Evolutionary conservation across 2,329 filamentous ascomycete genomes (phyloP).

Genomic region (Cladosporium halotolerans): DNA sequence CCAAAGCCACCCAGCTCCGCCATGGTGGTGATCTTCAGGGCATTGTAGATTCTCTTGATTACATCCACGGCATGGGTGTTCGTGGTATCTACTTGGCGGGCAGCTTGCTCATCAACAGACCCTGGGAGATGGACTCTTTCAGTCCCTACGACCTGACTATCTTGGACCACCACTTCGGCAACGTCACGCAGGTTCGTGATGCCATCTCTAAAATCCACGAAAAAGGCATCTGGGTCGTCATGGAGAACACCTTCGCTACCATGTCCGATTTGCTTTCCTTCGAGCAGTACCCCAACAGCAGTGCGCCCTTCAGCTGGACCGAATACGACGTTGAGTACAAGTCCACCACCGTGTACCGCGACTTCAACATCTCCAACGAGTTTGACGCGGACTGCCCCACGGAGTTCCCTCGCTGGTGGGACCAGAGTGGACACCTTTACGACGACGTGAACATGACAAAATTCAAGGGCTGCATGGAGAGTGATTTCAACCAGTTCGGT

Average conservation of each 20-base stretch:
- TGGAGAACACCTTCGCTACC: conserved; percentile 61
- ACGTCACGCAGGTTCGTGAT: conserved; percentile 51
- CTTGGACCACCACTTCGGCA: conserved; percentile 57
- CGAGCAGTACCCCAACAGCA: conserved; percentile 53
- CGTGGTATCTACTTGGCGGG: conserved; percentile 58
- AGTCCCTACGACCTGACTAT: conserved; percentile 53
- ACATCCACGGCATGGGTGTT: conserved; percentile 58
- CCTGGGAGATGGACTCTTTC: conserved; percentile 59
- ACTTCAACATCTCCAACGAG: conserved; percentile 51
- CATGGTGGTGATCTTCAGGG: conserved; percentile 57
- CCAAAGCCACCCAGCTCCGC: conserved; percentile 55
- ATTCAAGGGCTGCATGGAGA: conserved; percentile 53
- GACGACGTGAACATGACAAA: conserved; percentile 40
- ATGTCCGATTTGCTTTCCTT: conserved; percentile 60
- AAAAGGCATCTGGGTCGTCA: conserved; percentile 58
- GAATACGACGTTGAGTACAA: conserved; percentile 58
- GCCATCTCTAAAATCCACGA: conserved; percentile 56
- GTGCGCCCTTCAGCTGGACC: conserved; percentile 48
- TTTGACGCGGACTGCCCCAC: conserved; percentile 47
- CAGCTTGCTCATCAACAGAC: conserved; percentile 58
- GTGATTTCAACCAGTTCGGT: conserved; percentile 59
- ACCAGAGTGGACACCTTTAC: conserved; percentile 50
- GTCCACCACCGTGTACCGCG: conserved; percentile 47
- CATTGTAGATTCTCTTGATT: conserved; percentile 55
- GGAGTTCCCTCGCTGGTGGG: conserved; percentile 56